Conservation (phyloP, 2,329 filamentous ascomycete species). For the Aspergillus awamori region DNA sequence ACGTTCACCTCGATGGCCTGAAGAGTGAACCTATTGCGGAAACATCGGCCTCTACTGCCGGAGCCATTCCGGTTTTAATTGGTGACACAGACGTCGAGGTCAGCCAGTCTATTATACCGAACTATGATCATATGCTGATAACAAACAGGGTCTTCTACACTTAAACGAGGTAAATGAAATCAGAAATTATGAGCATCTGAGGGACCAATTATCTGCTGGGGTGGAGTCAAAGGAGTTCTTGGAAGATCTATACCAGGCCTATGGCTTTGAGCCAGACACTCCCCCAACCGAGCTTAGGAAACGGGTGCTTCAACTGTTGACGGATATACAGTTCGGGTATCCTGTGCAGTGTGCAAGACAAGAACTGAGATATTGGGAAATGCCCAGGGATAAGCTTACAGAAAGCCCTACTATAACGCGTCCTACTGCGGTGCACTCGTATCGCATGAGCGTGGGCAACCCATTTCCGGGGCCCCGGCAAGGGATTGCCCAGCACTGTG, state of each 20-base stretch:
- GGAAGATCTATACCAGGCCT: background rate
- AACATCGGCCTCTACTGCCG: too few relatives aligned
- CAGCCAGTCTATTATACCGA: background rate
- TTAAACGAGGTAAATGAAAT: background rate
- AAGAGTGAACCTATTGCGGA: background rate
- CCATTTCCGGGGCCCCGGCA: background rate
- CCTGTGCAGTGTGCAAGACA: background rate
- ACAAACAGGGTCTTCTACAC: background rate
- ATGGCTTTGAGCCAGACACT: background rate
- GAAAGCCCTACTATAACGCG: background rate
- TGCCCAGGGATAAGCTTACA: background rate
- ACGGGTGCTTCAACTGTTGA: background rate
- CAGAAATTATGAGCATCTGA: background rate
- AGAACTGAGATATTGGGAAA: constrained; percentile 2
- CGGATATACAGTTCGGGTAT: constrained; percentile 7
- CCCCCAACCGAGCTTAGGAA: background rate
- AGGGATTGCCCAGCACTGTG: constrained; percentile 5
- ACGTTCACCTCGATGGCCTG: background rate
- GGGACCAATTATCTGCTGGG: background rate
- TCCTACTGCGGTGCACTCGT: constrained; percentile 1
- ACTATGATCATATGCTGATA: background rate
- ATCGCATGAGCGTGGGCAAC: constrained; percentile 3
- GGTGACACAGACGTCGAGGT: constrained; percentile 8
- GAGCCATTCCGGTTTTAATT: background rate
- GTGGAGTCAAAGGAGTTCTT: background rate